phyloP scores from a whole-genome alignment of 495 filamentous ascomycete genomes.

The Aspergillus cristatus region DNA sequence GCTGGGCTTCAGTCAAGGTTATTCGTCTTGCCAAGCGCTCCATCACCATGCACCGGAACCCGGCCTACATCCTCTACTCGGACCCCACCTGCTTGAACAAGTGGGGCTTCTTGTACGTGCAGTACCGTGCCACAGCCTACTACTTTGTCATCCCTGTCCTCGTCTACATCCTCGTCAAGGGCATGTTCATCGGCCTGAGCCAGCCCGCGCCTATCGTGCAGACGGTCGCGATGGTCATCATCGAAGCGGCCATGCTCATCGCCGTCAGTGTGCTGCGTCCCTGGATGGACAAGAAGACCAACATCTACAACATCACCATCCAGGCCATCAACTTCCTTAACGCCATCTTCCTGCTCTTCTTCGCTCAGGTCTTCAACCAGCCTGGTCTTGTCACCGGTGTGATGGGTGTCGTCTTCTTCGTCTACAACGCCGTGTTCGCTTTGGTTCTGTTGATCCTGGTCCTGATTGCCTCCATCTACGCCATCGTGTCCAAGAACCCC shows the following conservation, averaged over 20 bases:
- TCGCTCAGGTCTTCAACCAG: constrained; percentile 76
- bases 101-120: constrained; percentile 97
- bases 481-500: constrained; percentile 87
- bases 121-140: constrained; percentile 93
- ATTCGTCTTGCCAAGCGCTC: constrained; percentile 82
- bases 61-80: constrained; percentile 94
- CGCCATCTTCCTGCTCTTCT: constrained; percentile 74
- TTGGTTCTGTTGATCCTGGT: constrained; percentile 82
- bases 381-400: constrained; percentile 86
- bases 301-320: constrained; percentile 93
- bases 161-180: constrained; percentile 72
- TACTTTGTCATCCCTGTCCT: constrained; percentile 89
- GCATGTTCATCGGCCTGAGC: constrained; percentile 81
- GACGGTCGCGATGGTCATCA: constrained; percentile 73
- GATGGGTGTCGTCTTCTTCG: constrained; percentile 89
- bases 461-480: constrained; percentile 71
- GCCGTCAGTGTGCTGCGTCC: constrained; percentile 71
- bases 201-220: constrained; percentile 69
- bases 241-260: constrained; percentile 78
- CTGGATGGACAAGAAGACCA: constrained; percentile 99
- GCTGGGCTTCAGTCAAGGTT: constrained; percentile 84
- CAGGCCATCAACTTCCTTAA: constrained; percentile 85
- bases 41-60: constrained; percentile 87
- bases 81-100: constrained; percentile 90
- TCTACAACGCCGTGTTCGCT: constrained; percentile 81